Conservation (phyloP, 768 basidiomycete species). For the Sarcodon sp. region DNA sequence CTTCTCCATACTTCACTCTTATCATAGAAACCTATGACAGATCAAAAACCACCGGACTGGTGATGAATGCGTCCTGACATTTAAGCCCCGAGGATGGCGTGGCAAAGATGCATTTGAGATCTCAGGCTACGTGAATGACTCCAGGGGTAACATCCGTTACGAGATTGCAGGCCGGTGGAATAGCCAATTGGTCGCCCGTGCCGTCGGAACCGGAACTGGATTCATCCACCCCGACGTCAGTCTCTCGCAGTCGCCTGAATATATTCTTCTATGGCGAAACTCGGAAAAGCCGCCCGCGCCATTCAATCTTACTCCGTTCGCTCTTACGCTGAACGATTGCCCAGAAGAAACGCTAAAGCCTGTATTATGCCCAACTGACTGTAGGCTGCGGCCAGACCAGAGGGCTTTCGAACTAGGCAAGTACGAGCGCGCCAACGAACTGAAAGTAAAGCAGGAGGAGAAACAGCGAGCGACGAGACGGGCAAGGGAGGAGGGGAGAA, state of each 20-base stretch:
- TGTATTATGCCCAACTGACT: slow-evolving; percentile 82
- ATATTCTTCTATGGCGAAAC: slow-evolving; percentile 87
- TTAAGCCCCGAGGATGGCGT: slow-evolving; percentile 94
- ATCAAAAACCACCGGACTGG: slow-evolving; percentile 84
- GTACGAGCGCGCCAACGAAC: slow-evolving; percentile 72
- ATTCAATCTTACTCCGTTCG: slow-evolving; percentile 93
- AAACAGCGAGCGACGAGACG: slow-evolving; percentile 60
- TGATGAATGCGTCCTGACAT: slow-evolving; percentile 80
- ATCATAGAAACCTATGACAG: slow-evolving; percentile 18
- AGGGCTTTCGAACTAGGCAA: slow-evolving; percentile 85
- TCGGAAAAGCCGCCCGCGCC: slow-evolving; percentile 73
- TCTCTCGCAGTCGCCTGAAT: slow-evolving; percentile 50
- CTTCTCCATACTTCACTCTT: not conserved
- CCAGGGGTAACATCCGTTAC: slow-evolving; percentile 52
- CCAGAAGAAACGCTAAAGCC: slow-evolving; percentile 55
- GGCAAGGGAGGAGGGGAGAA: slow-evolving; percentile 60
- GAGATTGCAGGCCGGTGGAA: slow-evolving; percentile 96
- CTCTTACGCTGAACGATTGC: slow-evolving; percentile 85
- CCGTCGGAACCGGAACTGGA: slow-evolving; percentile 41
- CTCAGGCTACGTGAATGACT: slow-evolving; percentile 68
- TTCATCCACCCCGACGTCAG: slow-evolving; percentile 62
- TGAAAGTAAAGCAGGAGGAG: slow-evolving; percentile 77
- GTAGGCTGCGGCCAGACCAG: slow-evolving; percentile 85
- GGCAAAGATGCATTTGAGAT: slow-evolving; percentile 90
- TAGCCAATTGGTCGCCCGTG: slow-evolving; percentile 81